Base-by-base conservation (phyloP, 139 green algal species). In the Chlamydomonas urium region DNA sequence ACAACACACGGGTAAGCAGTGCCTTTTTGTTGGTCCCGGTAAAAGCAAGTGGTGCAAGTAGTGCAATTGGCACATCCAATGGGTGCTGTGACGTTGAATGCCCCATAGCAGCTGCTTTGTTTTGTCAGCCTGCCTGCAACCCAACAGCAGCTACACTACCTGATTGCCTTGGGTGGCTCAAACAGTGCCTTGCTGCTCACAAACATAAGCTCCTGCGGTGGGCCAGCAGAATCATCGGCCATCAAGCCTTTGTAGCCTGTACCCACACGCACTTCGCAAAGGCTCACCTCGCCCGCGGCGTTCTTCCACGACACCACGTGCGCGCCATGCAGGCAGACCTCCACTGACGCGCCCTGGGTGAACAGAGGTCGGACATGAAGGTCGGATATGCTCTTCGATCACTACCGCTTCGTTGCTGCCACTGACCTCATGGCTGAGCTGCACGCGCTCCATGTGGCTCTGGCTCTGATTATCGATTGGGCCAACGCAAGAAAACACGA, bases 141-240 rank as follows among this genome's bases (percentile, higher is more conserved):
- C 4, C 65, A 38, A 26, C 21, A 26, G 24, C 23, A 60, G 5
- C 28, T 32, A 38, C 14, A 29, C 23, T 36, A 89, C 86, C 88
- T 75, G 71, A 97, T 96, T 3, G 91, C 91, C 71, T 94, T 97
- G 5, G 91, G 91, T 28, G 91, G 87, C 47, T 86, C 78, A 73
- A 92, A 96, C 3, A 95, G 69, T 0, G 92, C 90, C 42, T 92
- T 69, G 38, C 89, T 85, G 73, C 83, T 92, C 19, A 91, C 57
- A 59, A 94, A 96, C 0, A 96, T n/a, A 24, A 91, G 60, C 36
- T 94, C 85, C 85, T 94, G 77, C 60, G 69, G 0, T 28, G n/a
- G 6, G 28, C 42, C 5, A 21, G 34, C 24, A 26, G 4, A 70
- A 10, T 24, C 8, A 66, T 47, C 8, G 14, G 23, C 19, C n/a